Evolutionary conservation across 192 early-diverging fungal species (phyloP), one percentile per base, ranked within the genome.

Genomic region (Martensiomyces pterosporus): DNA sequence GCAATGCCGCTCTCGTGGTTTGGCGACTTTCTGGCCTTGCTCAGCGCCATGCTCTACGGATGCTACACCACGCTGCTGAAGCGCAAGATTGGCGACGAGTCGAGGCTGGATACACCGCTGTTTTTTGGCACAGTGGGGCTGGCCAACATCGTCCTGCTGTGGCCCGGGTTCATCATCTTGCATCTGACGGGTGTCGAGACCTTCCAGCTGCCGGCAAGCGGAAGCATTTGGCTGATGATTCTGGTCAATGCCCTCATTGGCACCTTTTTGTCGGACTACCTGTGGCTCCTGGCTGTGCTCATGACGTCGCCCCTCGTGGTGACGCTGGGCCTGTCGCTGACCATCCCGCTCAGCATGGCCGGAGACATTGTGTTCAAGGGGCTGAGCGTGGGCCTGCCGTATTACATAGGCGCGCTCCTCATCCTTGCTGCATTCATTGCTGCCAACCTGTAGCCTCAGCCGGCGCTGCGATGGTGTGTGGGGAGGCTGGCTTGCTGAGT

Each of bases 251-350:
- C 87, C 7, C 55, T 88, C 15, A 47, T 91, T 34, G 89, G 89
- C 12, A 88, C 87, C 10, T 84, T 89, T 49, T 53, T 89, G 68
- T 88, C 89, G 3, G 89, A 89, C 59, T 88, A 84, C 53, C 56
- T 88, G 17, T 89, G 87, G 89, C 62, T 91, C 15, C 59, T 81
- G 24, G 71, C 87, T 1, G 81, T 89, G 79, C 60, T 90, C 7
- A 80, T 91, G 81, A 89, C 87, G 1, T 85, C 85, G n/a, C 87
- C 89, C 10, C 57, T 91, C 47, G 81, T 86, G 9, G 87, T 88
- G 2, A 91, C 89, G 3, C 57, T 91, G 23, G 89, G 89, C 9
- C 57, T 89, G 1, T 79, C 85, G 25, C 57, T 91, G 49, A 89
- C 89, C 2, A 83, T 83, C n/a, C 84, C 84, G 5, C 67, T 86